These are phyloP conservation scores for Penicillium daleae DNA, from an alignment of 495 filamentous ascomycete genomes.

Conservation along the genomic window DNA sequence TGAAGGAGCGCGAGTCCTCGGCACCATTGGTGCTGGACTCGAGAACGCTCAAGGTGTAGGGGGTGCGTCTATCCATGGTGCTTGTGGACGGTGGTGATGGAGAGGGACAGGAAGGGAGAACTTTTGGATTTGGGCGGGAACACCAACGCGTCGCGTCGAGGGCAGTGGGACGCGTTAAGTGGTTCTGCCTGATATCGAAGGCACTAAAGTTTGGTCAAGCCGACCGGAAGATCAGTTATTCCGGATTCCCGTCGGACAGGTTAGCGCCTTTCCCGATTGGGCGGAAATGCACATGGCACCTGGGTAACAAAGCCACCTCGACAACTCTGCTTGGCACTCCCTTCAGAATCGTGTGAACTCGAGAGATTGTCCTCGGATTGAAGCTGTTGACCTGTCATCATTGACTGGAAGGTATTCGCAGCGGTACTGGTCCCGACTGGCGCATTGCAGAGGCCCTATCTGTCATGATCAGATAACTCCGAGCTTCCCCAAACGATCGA, in stretches of 20 bases:
- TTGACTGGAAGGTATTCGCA: constrained; percentile 1
- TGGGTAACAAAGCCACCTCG: constrained; percentile 31
- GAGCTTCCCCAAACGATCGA: constrained; percentile 35
- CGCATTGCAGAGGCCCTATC: constrained; percentile 17
- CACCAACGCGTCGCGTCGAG: constrained; percentile 39
- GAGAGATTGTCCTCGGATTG: constrained; percentile 1
- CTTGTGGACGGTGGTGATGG: constrained; percentile 24
- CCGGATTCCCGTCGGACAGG: constrained; percentile 7
- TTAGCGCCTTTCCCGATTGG: constrained; percentile 41
- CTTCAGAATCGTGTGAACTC: constrained; percentile 12
- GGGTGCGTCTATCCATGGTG: constrained; percentile 85
- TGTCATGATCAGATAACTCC: constrained; percentile 52
- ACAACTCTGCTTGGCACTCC: constrained; percentile 10
- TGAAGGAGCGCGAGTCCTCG: constrained; percentile 60
- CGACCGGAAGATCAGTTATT: constrained; percentile 15
- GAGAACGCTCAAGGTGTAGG: constrained; percentile 81
- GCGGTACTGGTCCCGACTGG: background rate
- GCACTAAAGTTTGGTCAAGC: background rate
- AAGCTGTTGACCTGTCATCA: background rate
- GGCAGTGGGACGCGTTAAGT: constrained; percentile 50
- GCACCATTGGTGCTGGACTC: constrained; percentile 64
- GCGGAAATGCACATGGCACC: constrained; percentile 33
- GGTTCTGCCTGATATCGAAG: constrained; percentile 28
- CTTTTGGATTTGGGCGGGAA: constrained; percentile 31
- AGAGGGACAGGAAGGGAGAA: constrained; percentile 34